Conservation (phyloP, 1,284 basidiomycete species). For the Polyporus tsugae region DNA sequence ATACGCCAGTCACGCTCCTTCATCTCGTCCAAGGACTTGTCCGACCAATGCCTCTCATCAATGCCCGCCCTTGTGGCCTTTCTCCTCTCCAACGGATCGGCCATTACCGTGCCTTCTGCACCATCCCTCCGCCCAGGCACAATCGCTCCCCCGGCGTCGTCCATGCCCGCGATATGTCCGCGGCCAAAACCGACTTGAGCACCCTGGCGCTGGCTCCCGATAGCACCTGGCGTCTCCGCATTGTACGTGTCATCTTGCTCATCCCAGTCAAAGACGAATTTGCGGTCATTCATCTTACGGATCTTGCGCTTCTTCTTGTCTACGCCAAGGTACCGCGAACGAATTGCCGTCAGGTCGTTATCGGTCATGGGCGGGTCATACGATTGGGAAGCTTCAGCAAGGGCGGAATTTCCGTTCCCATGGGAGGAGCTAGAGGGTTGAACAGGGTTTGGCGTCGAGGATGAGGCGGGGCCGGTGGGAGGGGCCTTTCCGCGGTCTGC, state of each 20-base stretch:
- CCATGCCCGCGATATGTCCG: constrained; percentile 85
- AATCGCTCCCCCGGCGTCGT: constrained; percentile 67
- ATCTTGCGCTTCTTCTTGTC: constrained; percentile 94
- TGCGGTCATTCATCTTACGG: constrained; percentile 93
- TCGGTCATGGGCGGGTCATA: constrained; percentile 80
- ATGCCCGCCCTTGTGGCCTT: constrained; percentile 83
- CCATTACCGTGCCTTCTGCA: constrained; percentile 61
- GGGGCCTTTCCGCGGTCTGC: constrained; percentile 67
- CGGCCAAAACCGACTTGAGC: constrained; percentile 89
- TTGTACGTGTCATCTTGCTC: constrained; percentile 90
- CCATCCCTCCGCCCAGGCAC: constrained; percentile 39
- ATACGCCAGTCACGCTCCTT: constrained; percentile 99
- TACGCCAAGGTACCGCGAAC: constrained; percentile 90
- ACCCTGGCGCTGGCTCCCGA: constrained; percentile 74
- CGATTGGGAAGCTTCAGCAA: constrained; percentile 49
- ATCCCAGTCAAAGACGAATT: constrained; percentile 99
- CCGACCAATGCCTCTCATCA: constrained; percentile 96
- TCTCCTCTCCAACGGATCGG: constrained; percentile 83
- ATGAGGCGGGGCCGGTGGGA: constrained; percentile 43
- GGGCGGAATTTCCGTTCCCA: constrained; percentile 25
- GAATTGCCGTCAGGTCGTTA: constrained; percentile 78
- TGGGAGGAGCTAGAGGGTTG: constrained; percentile 40
- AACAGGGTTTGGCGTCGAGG: constrained; percentile 59
- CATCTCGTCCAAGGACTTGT: constrained; percentile 95
- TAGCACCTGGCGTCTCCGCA: constrained; percentile 68